phyloP scores from a whole-genome alignment of 176 grass and related monocot genomes.

The Musa beccarii region DNA sequence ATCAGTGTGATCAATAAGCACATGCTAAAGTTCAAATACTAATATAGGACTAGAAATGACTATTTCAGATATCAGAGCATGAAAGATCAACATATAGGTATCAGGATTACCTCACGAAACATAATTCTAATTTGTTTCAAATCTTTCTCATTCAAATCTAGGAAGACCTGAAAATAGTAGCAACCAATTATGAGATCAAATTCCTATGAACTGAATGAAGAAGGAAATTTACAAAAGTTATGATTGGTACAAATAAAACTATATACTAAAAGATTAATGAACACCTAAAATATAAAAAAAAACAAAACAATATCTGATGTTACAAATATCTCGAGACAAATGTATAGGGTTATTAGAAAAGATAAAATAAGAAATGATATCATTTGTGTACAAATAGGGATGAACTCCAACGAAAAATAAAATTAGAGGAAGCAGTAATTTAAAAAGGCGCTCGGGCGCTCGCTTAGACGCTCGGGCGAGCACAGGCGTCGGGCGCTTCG shows the following conservation, averaged over 20 bases:
- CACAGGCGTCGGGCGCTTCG: too few relatives aligned
- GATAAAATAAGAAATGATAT: too few relatives aligned
- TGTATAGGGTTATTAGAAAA: too few relatives aligned
- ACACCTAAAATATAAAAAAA: too few relatives aligned
- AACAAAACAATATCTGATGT: too few relatives aligned
- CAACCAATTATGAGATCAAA: slow-evolving; percentile 10
- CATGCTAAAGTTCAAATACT: background rate
- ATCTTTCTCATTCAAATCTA: slow-evolving; percentile 85
- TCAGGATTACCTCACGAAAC: slow-evolving; percentile 52
- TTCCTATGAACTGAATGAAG: background rate
- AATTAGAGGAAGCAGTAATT: too few relatives aligned
- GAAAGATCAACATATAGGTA: background rate
- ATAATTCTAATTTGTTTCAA: slow-evolving; percentile 59
- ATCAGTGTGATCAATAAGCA: background rate
- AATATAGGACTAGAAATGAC: background rate
- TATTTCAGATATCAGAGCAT: background rate
- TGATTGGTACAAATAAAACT: background rate
- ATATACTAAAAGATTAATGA: background rate
- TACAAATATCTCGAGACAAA: too few relatives aligned
- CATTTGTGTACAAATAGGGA: too few relatives aligned
- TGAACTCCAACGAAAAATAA: too few relatives aligned
- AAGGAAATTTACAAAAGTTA: background rate
- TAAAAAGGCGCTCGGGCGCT: too few relatives aligned
- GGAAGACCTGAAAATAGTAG: slow-evolving; percentile 59
- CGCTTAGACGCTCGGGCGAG: too few relatives aligned